Evolutionary conservation across 148 eudicot species (phyloP).

Genomic region (Rhododendron molle): DNA sequence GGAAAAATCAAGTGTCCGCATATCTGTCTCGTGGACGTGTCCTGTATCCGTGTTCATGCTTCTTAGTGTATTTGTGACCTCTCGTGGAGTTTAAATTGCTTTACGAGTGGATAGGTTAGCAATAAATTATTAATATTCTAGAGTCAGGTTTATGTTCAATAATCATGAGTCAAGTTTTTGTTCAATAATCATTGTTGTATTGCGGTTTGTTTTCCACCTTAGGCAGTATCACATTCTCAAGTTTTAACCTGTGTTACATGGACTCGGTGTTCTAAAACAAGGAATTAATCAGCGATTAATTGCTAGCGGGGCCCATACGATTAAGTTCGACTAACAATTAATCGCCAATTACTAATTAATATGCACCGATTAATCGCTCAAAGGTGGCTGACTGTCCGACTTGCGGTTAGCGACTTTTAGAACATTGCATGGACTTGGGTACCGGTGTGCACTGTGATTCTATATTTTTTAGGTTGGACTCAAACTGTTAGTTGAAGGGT

Average conservation of each 20-base stretch:
- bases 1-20: too few species aligned
- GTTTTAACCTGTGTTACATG: background rate
- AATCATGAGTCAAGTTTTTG: background rate
- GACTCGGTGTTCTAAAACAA: background rate
- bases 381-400: too few species aligned
- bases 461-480: background rate
- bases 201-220: background rate
- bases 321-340: too few species aligned
- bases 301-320: too few species aligned
- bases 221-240: background rate
- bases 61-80: background rate
- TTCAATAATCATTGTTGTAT: background rate
- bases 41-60: too few species aligned
- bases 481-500: background rate
- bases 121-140: background rate
- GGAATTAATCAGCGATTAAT: too few species aligned
- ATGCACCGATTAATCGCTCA: too few species aligned
- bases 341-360: too few species aligned
- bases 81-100: slow-evolving; percentile 6
- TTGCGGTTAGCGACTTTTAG: too few species aligned
- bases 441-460: background rate
- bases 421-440: background rate
- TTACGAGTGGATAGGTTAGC: background rate
- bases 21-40: too few species aligned
- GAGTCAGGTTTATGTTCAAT: background rate